A percentile compares a stretch with the other conserved stretches of the same genome.
phyloP scores from a whole-genome alignment of 148 eudicot genomes.

The Beta vulgaris region DNA sequence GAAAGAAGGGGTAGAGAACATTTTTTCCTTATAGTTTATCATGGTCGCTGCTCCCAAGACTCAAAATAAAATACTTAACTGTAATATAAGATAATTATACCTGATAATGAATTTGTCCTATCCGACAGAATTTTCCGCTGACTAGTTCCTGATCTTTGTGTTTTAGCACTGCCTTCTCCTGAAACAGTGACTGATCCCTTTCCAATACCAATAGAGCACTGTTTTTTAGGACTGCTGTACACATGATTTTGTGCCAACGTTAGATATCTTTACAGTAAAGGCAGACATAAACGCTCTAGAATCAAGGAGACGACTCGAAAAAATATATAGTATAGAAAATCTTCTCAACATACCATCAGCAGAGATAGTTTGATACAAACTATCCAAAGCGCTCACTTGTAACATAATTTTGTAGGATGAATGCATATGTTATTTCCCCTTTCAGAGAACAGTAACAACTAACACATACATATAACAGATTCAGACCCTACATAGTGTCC shows the following conservation, averaged over 20 bases:
- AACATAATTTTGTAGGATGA: too few species aligned
- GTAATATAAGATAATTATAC: slow-evolving; percentile 28
- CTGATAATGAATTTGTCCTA: slow-evolving; percentile 46
- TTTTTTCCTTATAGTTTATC: background rate
- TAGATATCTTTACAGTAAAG: background rate
- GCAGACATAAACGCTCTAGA: background rate
- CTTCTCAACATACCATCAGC: background rate
- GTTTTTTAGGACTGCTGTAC: slow-evolving; percentile 40
- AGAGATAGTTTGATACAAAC: background rate
- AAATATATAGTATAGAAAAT: background rate
- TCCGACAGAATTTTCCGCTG: slow-evolving; percentile 29
- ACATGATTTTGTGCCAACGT: background rate
- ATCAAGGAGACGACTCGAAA: background rate
- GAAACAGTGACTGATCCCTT: slow-evolving; percentile 25
- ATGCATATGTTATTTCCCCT: too few species aligned
- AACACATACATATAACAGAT: too few species aligned
- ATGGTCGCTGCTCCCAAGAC: background rate
- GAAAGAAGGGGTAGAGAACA: background rate
- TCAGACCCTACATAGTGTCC: background rate
- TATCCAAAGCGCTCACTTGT: background rate
- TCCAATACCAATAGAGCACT: slow-evolving; percentile 28
- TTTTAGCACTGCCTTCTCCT: slow-evolving; percentile 24
- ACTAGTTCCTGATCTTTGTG: slow-evolving; percentile 26
- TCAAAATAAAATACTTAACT: background rate
- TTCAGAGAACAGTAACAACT: too few species aligned